Percentiles rank a stretch among this genome's conserved stretches.
phyloP scores from a whole-genome alignment of 768 basidiomycete genomes.

The Vararia minispora region DNA sequence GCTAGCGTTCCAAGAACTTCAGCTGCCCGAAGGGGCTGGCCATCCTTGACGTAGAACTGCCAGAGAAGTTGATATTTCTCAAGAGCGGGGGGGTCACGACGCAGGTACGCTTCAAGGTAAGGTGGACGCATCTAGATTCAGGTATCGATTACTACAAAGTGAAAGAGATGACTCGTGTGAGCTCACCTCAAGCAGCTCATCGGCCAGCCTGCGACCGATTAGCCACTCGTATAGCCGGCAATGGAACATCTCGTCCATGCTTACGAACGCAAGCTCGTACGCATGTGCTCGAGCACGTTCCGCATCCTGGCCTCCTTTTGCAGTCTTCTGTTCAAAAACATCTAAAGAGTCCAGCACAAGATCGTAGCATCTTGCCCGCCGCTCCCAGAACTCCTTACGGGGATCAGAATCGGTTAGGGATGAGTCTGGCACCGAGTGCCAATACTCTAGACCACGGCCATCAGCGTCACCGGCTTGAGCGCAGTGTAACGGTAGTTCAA shows the following conservation, averaged over 20 bases:
- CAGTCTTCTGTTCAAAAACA: constrained; percentile 58
- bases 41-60: constrained; percentile 95
- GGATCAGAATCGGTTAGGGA: constrained; percentile 20
- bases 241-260: constrained; percentile 90
- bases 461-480: constrained; percentile 72
- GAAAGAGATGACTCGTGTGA: not conserved
- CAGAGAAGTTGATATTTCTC: constrained; percentile 85
- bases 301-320: constrained; percentile 32
- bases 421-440: constrained; percentile 35
- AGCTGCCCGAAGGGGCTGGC: constrained; percentile 79
- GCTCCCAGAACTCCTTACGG: constrained; percentile 44
- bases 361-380: constrained; percentile 66
- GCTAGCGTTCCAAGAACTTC: constrained; percentile 76
- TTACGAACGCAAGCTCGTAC: constrained; percentile 75
- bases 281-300: constrained; percentile 75
- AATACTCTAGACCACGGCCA: constrained; percentile 64
- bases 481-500: constrained; percentile 78
- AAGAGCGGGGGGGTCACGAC: constrained; percentile 67
- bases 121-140: constrained; percentile 62
- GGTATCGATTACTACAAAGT: constrained; percentile 1
- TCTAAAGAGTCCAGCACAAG: constrained; percentile 72
- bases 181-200: constrained; percentile 82
- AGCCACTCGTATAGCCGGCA: constrained; percentile 93
- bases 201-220: constrained; percentile 64
- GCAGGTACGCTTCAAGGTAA: constrained; percentile 83